These are phyloP conservation scores for Plectosphaerella cucumerina DNA, from an alignment of 2,329 filamentous ascomycete species.

Conservation along the genomic window DNA sequence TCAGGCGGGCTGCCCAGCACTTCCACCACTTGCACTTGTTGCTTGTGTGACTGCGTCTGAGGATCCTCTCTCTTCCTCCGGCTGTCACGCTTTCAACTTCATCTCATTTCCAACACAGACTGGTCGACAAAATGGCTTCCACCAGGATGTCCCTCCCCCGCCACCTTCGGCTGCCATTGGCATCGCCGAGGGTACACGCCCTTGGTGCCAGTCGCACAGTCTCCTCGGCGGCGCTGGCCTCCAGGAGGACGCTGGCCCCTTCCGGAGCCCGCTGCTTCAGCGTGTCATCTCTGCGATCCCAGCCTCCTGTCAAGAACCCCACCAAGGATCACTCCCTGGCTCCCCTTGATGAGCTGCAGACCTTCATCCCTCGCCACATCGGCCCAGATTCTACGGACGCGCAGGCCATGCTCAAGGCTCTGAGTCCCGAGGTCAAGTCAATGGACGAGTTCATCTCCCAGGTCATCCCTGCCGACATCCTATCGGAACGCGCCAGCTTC, in stretches of 20 bases:
- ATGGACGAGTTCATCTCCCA: slow-evolving; percentile 81
- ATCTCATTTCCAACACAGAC: neutral
- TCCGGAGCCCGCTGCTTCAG: neutral
- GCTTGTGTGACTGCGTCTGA: too few relatives aligned
- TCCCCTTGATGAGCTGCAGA: slow-evolving; percentile 39
- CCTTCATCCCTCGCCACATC: slow-evolving; percentile 81
- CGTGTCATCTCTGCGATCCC: neutral
- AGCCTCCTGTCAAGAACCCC: slow-evolving; percentile 1
- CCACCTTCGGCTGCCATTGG: slow-evolving; percentile 12
- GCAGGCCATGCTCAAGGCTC: slow-evolving; percentile 71
- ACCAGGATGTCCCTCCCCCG: slow-evolving; percentile 11
- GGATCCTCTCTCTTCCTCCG: neutral
- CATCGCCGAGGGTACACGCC: slow-evolving; percentile 6
- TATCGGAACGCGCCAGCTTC: slow-evolving; percentile 63
- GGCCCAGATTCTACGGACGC: slow-evolving; percentile 70
- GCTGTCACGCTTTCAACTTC: neutral
- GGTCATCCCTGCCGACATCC: slow-evolving; percentile 76
- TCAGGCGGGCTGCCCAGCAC: too few relatives aligned
- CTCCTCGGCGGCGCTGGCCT: neutral
- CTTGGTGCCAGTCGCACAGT: neutral
- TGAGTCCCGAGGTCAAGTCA: slow-evolving; percentile 68
- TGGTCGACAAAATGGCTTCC: slow-evolving; percentile 10
- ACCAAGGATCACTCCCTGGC: slow-evolving; percentile 12
- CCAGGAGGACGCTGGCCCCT: neutral
- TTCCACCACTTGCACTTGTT: too few relatives aligned